A percentile compares a stretch with the other conserved stretches of the same genome.
Conservation (phyloP, 2,329 filamentous ascomycete genomes). For the Alternaria rosae region DNA sequence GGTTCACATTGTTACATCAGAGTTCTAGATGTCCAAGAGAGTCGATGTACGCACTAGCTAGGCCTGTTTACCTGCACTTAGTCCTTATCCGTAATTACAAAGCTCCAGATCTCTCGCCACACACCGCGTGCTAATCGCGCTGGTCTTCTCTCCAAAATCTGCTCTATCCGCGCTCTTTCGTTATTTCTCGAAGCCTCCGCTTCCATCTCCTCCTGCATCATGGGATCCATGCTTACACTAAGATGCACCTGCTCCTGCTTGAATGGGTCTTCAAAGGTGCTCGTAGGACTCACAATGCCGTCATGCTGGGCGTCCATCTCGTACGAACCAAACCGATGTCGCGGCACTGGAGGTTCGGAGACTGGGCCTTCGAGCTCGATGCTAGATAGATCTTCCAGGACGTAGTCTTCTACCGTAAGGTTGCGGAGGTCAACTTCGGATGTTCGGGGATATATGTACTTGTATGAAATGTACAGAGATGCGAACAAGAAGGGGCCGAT, state of each 20-base stretch:
- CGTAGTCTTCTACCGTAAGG: slow-evolving; percentile 26
- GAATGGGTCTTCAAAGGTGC: slow-evolving; percentile 6
- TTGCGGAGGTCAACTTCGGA: slow-evolving; percentile 23
- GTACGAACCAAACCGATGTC: slow-evolving; percentile 6
- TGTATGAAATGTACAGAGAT: slow-evolving; percentile 27
- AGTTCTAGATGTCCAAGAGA: neutral
- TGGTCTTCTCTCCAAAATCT: slow-evolving; percentile 22
- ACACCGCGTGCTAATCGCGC: slow-evolving; percentile 19
- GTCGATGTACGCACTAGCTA: neutral
- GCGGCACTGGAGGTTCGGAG: neutral
- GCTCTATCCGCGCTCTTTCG: slow-evolving; percentile 15
- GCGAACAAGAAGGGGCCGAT: slow-evolving; percentile 30
- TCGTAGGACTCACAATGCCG: neutral
- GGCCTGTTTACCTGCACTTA: neutral
- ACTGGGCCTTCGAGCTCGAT: slow-evolving; percentile 23
- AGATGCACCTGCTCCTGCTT: neutral
- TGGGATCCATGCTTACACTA: slow-evolving; percentile 10
- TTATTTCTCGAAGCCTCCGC: slow-evolving; percentile 16
- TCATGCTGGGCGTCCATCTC: slow-evolving; percentile 19
- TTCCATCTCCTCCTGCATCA: slow-evolving; percentile 23
- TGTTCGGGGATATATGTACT: slow-evolving; percentile 26
- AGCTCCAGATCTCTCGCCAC: slow-evolving; percentile 35
- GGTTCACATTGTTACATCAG: no score
- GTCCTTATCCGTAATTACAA: slow-evolving; percentile 26
- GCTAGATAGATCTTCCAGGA: slow-evolving; percentile 23